Evolutionary conservation across 345 rosid genomes (phyloP).

Genomic region (Rhizophora mangle): DNA sequence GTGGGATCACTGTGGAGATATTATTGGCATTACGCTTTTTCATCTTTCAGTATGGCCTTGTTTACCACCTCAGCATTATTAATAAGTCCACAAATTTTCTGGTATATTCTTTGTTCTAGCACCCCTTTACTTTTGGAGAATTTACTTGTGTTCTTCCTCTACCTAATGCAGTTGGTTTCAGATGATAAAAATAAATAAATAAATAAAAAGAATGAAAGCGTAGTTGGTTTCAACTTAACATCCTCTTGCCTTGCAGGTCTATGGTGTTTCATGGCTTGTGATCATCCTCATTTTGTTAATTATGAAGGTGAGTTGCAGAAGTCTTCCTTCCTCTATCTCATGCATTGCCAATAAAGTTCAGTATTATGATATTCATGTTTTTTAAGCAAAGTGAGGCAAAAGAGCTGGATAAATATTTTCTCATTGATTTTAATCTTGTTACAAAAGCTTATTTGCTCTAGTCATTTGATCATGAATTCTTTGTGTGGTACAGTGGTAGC

Average conservation of each 20-base stretch:
- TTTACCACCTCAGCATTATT: conserved; percentile 71
- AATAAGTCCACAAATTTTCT: conserved; percentile 49
- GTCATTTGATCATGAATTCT: too few relatives aligned
- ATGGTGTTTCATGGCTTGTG: conserved; percentile 94
- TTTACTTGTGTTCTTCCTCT: not conserved
- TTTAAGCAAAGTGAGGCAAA: too few relatives aligned
- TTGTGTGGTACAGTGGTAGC: too few relatives aligned
- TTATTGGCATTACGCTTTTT: conserved; percentile 79
- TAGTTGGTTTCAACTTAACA: not conserved
- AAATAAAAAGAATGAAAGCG: not conserved
- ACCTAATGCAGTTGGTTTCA: conserved; percentile 9
- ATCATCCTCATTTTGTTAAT: conserved; percentile 78
- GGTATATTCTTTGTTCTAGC: conserved; percentile 39
- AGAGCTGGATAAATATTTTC: too few relatives aligned
- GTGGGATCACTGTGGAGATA: conserved; percentile 92
- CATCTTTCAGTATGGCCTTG: conserved; percentile 93
- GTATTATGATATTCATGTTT: not conserved
- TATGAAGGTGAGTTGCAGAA: conserved; percentile 71
- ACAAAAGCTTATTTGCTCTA: too few relatives aligned
- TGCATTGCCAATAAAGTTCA: not conserved
- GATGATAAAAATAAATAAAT: too few relatives aligned
- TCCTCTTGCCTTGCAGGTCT: conserved; percentile 45
- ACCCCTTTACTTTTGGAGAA: not conserved
- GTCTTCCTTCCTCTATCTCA: not conserved
- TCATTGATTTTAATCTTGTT: too few relatives aligned